Percentiles rank a stretch among this genome's conserved stretches.
Evolutionary conservation across 768 basidiomycete species (phyloP).

Genomic region (Leucocoprinus leucothites): DNA sequence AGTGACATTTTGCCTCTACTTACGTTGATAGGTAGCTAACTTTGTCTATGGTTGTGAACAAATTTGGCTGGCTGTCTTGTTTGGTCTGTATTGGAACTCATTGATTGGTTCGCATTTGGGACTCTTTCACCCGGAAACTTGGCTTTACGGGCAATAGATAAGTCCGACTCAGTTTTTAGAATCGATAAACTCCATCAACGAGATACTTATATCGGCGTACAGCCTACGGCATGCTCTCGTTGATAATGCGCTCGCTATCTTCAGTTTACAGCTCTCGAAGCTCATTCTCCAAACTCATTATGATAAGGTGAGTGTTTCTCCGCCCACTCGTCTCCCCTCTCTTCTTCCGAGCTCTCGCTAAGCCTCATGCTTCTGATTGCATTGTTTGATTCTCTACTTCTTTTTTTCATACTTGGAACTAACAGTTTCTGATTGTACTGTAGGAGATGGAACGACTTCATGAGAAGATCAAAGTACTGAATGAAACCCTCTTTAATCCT

Average conservation of each 20-base stretch:
- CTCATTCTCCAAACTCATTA: slow-evolving; percentile 75
- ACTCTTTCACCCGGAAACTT: background rate
- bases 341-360: background rate
- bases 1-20: slow-evolving; percentile 24
- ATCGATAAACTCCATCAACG: slow-evolving; percentile 89
- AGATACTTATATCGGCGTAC: slow-evolving; percentile 82
- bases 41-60: background rate
- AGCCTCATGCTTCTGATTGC: background rate
- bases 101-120: background rate
- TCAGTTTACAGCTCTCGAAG: slow-evolving; percentile 78
- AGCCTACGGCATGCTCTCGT: slow-evolving; percentile 67
- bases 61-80: slow-evolving; percentile 2
- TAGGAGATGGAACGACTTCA: slow-evolving; percentile 80
- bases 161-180: slow-evolving; percentile 88
- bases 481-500: slow-evolving; percentile 76
- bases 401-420: background rate
- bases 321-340: background rate
- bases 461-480: slow-evolving; percentile 60
- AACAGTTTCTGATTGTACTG: slow-evolving; percentile 1
- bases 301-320: slow-evolving; percentile 54
- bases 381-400: background rate
- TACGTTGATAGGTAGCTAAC: background rate
- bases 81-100: background rate
- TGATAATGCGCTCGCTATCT: slow-evolving; percentile 76
- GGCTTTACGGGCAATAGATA: slow-evolving; percentile 48